These are phyloP conservation scores for Kodamaea sagamina DNA, from an alignment of 805 yeast genomes.

Conservation along the genomic window DNA sequence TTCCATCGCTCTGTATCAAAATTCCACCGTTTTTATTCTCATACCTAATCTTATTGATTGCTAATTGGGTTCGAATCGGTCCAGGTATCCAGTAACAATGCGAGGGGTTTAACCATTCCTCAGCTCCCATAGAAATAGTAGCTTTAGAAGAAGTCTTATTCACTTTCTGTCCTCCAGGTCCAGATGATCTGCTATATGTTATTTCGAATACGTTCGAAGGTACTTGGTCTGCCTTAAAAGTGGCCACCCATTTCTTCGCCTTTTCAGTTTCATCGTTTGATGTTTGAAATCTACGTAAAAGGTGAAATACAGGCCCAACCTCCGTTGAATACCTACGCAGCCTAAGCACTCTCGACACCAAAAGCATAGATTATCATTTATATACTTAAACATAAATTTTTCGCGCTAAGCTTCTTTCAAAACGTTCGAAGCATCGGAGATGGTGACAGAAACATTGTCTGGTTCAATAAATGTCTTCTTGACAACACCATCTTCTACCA, in stretches of 20 bases:
- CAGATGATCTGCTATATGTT: constrained; percentile 62
- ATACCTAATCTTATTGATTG: constrained; percentile 46
- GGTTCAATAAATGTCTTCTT: constrained; percentile 72
- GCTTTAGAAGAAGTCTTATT: constrained; percentile 73
- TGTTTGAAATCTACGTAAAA: neutral
- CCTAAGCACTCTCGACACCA: neutral
- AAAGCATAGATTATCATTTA: neutral
- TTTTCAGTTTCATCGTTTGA: constrained; percentile 26
- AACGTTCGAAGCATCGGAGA: constrained; percentile 49
- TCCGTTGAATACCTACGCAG: too few species aligned
- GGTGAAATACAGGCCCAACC: too few species aligned
- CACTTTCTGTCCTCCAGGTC: constrained; percentile 89
- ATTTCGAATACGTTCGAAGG: constrained; percentile 50
- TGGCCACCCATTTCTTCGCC: constrained; percentile 47
- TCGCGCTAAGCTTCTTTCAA: constrained; percentile 27
- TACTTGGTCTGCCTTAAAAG: constrained; percentile 31
- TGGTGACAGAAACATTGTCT: constrained; percentile 70
- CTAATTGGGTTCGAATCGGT: constrained; percentile 46
- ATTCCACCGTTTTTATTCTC: constrained; percentile 57
- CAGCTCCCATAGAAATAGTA: constrained; percentile 49
- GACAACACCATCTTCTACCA: constrained; percentile 76
- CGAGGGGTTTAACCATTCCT: constrained; percentile 45
- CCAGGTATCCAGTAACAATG: constrained; percentile 60
- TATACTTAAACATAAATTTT: constrained; percentile 1
- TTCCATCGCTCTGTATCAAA: constrained; percentile 59